Percentiles rank a stretch among this genome's conserved stretches.
These are phyloP conservation scores for Limonomyces culmigenus DNA, from an alignment of 1,284 basidiomycete species.

Conservation along the genomic window DNA sequence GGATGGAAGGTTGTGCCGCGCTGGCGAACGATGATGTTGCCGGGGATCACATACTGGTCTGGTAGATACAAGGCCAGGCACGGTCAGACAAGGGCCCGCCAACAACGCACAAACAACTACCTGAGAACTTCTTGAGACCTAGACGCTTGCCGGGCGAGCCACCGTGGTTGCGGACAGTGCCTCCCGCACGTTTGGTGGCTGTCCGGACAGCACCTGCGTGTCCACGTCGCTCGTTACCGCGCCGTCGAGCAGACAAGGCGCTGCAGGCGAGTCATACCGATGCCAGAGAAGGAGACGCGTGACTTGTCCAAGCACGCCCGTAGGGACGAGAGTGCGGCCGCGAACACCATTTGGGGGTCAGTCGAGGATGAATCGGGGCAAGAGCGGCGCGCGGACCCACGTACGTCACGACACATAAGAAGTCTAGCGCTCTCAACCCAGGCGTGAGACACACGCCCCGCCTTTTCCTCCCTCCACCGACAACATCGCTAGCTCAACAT, in stretches of 20 bases:
- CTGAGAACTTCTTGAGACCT: conserved; percentile 89
- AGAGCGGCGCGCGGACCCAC: not conserved
- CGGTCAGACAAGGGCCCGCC: conserved; percentile 2
- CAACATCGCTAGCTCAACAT: conserved; percentile 4
- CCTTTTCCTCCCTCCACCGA: conserved; percentile 6
- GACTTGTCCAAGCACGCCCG: not conserved
- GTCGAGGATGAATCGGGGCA: not conserved
- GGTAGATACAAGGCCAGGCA: conserved; percentile 2
- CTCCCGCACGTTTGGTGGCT: conserved; percentile 89
- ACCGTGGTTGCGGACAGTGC: conserved; percentile 80
- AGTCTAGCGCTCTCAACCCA: too few relatives aligned
- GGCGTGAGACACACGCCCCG: too few relatives aligned
- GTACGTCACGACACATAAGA: too few relatives aligned
- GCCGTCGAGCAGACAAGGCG: too few relatives aligned
- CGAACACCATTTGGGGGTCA: too few relatives aligned
- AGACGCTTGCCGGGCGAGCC: conserved; percentile 82
- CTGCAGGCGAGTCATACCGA: too few relatives aligned
- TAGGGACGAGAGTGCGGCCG: too few relatives aligned
- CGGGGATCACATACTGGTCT: conserved; percentile 83
- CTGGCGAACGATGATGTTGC: conserved; percentile 88
- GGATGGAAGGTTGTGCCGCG: conserved; percentile 82
- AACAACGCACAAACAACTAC: conserved; percentile 24
- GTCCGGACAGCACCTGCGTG: conserved; percentile 63
- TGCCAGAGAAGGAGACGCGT: too few relatives aligned
- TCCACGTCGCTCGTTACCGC: too few relatives aligned